Evolutionary conservation across 805 yeast species (phyloP).

Genomic region (Suhomyces emberorum): DNA sequence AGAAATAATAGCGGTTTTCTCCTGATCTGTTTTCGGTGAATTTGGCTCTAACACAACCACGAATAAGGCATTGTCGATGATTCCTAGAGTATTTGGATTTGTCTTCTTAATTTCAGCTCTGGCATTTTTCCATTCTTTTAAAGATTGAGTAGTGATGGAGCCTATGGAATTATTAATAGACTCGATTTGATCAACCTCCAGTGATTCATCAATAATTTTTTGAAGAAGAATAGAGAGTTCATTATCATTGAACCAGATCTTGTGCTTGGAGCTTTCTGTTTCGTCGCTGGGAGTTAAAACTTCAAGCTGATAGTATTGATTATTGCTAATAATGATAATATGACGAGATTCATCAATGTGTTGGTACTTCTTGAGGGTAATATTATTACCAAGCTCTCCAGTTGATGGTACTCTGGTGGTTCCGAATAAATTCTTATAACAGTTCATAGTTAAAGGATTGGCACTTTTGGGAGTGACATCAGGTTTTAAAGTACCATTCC

Average conservation of each 20-base stretch:
- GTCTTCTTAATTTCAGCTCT: slow-evolving; percentile 39
- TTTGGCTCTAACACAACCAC: slow-evolving; percentile 49
- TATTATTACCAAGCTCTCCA: slow-evolving; percentile 17
- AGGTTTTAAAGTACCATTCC: slow-evolving; percentile 51
- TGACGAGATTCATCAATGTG: slow-evolving; percentile 42
- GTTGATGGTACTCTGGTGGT: slow-evolving; percentile 51
- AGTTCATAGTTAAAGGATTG: slow-evolving; percentile 60
- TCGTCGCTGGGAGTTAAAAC: slow-evolving; percentile 37
- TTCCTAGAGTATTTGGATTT: slow-evolving; percentile 32
- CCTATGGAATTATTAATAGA: slow-evolving; percentile 48
- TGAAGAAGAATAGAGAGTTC: slow-evolving; percentile 46
- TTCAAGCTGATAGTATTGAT: slow-evolving; percentile 49
- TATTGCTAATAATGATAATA: slow-evolving; percentile 47
- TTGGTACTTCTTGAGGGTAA: slow-evolving; percentile 34
- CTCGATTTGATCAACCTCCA: slow-evolving; percentile 31
- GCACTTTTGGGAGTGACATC: slow-evolving; percentile 54
- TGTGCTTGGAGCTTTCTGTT: slow-evolving; percentile 21
- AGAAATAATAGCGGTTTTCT: slow-evolving; percentile 46
- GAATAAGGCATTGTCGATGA: slow-evolving; percentile 50
- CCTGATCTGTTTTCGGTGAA: slow-evolving; percentile 45
- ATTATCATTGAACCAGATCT: slow-evolving; percentile 52
- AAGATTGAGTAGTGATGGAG: slow-evolving; percentile 52
- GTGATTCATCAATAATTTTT: slow-evolving; percentile 39
- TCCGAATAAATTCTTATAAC: slow-evolving; percentile 66
- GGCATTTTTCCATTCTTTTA: slow-evolving; percentile 46